Evolutionary conservation across 2,329 filamentous ascomycete genomes (phyloP).

Genomic region (Aspergillus cejpii): DNA sequence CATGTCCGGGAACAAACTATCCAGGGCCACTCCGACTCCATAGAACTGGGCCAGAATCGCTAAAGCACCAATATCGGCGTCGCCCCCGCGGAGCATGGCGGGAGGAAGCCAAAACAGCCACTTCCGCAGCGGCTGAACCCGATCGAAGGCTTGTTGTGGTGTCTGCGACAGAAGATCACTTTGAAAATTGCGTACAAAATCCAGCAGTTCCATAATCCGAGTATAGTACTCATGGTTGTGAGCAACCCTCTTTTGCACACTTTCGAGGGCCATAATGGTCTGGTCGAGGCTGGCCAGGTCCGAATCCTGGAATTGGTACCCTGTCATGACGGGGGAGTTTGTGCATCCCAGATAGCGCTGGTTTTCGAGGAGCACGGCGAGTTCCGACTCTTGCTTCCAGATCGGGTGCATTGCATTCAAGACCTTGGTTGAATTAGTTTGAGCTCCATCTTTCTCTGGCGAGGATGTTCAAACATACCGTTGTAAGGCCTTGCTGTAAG

Average conservation of each 20-base stretch:
- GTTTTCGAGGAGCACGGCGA: conserved; percentile 39
- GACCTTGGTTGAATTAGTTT: conserved; percentile 49
- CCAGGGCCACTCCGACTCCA: conserved; percentile 76
- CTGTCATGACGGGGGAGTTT: conserved; percentile 30
- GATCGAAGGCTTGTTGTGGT: conserved; percentile 79
- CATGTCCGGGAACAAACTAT: conserved; percentile 86
- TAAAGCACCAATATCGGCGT: conserved; percentile 68
- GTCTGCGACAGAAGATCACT: conserved; percentile 63
- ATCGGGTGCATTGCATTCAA: conserved; percentile 86
- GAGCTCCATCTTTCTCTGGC: not conserved
- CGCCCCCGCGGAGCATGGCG: conserved; percentile 68
- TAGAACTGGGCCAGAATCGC: conserved; percentile 88
- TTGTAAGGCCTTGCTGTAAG: conserved; percentile 83
- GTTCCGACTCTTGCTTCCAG: conserved; percentile 73
- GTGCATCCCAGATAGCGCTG: conserved; percentile 35
- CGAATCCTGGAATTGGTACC: conserved; percentile 49
- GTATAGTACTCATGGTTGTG: conserved; percentile 63
- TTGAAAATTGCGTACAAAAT: conserved; percentile 65
- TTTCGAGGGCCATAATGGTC: conserved; percentile 56
- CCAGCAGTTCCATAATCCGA: conserved; percentile 61
- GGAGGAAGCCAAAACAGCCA: conserved; percentile 97
- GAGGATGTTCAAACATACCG: conserved; percentile 51
- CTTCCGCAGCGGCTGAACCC: conserved; percentile 76
- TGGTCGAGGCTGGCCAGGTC: conserved; percentile 62
- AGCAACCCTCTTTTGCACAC: conserved; percentile 56